Evolutionary conservation across 2,329 filamentous ascomycete species (phyloP).

Genomic region (Arthrobotrys pseudoclavata): DNA sequence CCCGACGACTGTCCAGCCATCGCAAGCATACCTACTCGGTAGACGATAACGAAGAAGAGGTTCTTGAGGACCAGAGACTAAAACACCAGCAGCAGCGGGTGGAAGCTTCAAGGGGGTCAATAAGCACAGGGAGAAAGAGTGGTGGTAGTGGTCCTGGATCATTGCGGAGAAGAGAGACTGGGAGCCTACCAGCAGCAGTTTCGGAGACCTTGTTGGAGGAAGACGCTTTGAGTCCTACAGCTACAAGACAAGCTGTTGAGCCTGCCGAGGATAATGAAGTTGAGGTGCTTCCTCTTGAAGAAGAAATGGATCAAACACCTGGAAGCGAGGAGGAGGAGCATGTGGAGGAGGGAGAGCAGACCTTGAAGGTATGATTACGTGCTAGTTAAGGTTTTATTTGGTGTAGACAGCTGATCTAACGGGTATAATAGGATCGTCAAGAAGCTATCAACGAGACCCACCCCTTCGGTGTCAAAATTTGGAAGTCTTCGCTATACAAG

Average conservation of each 20-base stretch:
- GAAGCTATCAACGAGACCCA: conserved; percentile 99
- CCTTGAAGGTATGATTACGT: conserved; percentile 39
- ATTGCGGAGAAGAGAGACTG: conserved; percentile 35
- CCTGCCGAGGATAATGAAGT: conserved; percentile 34
- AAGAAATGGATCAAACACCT: conserved; percentile 35
- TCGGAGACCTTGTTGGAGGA: conserved; percentile 36
- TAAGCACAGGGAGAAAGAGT: conserved; percentile 21
- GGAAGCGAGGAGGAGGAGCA: conserved; percentile 42
- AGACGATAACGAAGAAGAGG: conserved; percentile 52
- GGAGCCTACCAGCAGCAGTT: conserved; percentile 27
- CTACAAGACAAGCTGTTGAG: conserved; percentile 29
- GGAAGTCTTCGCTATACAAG: conserved; percentile 99
- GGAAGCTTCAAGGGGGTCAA: conserved; percentile 11
- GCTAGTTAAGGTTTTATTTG: background rate
- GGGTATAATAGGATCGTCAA: conserved; percentile 78
- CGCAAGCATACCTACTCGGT: conserved; percentile 54
- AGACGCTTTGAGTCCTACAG: conserved; percentile 39
- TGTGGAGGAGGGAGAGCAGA: conserved; percentile 51
- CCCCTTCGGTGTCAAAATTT: conserved; percentile 97
- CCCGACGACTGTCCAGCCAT: conserved; percentile 42
- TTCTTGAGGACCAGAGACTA: conserved; percentile 42
- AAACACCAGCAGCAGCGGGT: conserved; percentile 40
- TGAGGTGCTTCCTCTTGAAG: conserved; percentile 18
- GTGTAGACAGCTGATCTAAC: background rate
- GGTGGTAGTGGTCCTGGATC: conserved; percentile 17